Evolutionary conservation across 1,284 basidiomycete species (phyloP).

Genomic region (Naganishia sp.): DNA sequence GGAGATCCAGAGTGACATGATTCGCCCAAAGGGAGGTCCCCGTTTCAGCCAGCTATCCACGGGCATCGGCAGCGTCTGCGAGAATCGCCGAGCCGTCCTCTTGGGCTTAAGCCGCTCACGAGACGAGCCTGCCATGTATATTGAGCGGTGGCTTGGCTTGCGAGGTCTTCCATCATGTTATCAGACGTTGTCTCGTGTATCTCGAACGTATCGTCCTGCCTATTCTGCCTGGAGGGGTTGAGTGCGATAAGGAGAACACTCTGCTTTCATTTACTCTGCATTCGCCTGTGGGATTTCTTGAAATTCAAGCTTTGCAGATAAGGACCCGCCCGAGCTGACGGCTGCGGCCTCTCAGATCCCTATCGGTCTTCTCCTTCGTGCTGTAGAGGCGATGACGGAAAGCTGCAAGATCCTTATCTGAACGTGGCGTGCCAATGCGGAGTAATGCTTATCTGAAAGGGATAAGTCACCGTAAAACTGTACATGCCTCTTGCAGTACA

Average conservation of each 20-base stretch:
- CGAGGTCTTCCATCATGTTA: too few relatives aligned
- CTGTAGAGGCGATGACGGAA: background rate
- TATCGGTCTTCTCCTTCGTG: constrained; percentile 19
- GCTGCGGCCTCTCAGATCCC: constrained; percentile 6
- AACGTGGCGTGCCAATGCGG: background rate
- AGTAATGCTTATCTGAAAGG: background rate
- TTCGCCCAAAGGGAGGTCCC: too few relatives aligned
- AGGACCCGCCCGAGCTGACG: background rate
- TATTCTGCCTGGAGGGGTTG: too few relatives aligned
- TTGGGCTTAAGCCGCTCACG: too few relatives aligned
- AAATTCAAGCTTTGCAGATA: constrained; percentile 1
- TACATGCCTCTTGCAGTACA: background rate
- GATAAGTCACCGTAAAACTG: background rate
- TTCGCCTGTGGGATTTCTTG: background rate
- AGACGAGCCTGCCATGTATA: too few relatives aligned
- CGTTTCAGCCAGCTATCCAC: background rate
- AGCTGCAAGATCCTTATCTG: constrained; percentile 11
- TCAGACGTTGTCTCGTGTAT: too few relatives aligned
- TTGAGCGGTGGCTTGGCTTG: too few relatives aligned
- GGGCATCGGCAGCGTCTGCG: too few relatives aligned
- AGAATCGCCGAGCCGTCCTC: too few relatives aligned
- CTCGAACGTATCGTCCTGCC: too few relatives aligned
- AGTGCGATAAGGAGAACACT: constrained; percentile 4
- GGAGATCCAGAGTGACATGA: too few relatives aligned
- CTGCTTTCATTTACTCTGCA: too few relatives aligned